A percentile compares a stretch with the other conserved stretches of the same genome.
Evolutionary conservation across 768 basidiomycete species (phyloP).

Genomic region (Xerocomellus intermedius): DNA sequence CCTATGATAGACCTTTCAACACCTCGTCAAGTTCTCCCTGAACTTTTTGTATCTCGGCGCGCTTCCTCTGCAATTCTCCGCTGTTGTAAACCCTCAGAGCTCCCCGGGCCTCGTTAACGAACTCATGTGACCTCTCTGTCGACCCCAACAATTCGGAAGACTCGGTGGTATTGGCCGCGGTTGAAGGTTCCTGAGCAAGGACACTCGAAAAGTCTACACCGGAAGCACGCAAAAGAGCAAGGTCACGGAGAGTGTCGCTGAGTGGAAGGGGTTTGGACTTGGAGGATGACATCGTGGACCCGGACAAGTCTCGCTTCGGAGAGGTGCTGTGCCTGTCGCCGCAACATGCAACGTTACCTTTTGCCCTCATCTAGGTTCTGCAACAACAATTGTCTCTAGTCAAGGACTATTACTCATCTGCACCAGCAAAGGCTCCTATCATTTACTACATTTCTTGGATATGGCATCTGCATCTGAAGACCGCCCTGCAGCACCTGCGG

Average conservation of each 20-base stretch:
- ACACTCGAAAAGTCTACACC: constrained; percentile 41
- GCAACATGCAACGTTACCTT: not conserved
- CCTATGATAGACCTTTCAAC: constrained; percentile 31
- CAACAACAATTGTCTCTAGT: not conserved
- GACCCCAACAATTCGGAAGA: constrained; percentile 14
- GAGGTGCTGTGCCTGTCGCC: not conserved
- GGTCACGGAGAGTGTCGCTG: constrained; percentile 60
- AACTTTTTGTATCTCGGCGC: constrained; percentile 53
- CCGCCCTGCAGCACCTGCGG: not conserved
- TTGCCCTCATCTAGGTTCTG: not conserved
- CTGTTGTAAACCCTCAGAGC: constrained; percentile 45
- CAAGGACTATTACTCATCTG: too few species aligned
- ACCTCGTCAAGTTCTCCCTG: constrained; percentile 56
- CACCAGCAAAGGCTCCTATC: too few species aligned
- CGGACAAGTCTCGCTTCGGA: not conserved
- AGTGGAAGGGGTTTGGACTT: constrained; percentile 51
- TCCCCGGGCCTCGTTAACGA: constrained; percentile 53
- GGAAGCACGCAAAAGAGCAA: constrained; percentile 66
- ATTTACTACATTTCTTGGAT: not conserved
- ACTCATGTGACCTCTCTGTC: constrained; percentile 53
- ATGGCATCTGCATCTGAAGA: constrained; percentile 20
- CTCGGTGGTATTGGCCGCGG: constrained; percentile 2
- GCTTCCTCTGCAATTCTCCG: constrained; percentile 54
- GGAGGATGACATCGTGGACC: constrained; percentile 24
- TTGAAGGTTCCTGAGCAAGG: constrained; percentile 16